phyloP scores from a whole-genome alignment of 495 filamentous ascomycete genomes.

The Xylaria nigripes region DNA sequence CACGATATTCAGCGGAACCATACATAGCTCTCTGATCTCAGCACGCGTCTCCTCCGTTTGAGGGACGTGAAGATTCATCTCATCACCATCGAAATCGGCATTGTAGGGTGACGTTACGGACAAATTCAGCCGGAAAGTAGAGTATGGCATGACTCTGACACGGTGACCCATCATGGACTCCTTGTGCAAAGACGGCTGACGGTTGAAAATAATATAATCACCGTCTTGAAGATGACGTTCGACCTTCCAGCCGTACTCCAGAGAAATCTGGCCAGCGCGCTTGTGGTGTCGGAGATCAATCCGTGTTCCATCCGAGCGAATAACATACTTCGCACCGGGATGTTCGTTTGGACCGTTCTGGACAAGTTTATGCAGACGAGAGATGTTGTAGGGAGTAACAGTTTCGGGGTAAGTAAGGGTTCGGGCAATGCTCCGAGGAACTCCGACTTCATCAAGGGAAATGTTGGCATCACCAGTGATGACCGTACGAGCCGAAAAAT shows the following conservation, averaged over 20 bases:
- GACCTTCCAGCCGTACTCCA: constrained; percentile 97
- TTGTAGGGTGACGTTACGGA: constrained; percentile 99
- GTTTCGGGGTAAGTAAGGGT: constrained; percentile 94
- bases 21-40: constrained; percentile 84
- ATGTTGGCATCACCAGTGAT: constrained; percentile 97
- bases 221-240: constrained; percentile 92
- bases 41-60: constrained; percentile 94
- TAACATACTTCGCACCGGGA: constrained; percentile 91
- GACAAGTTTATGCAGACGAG: constrained; percentile 77
- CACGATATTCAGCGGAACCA: constrained; percentile 95
- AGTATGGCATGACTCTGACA: constrained; percentile 96
- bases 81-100: constrained; percentile 98
- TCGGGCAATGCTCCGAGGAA: constrained; percentile 78
- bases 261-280: constrained; percentile 66
- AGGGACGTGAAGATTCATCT: constrained; percentile 99
- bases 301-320: constrained; percentile 81
- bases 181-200: constrained; percentile 96
- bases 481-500: constrained; percentile 98
- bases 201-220: constrained; percentile 98
- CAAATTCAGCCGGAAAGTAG: constrained; percentile 92
- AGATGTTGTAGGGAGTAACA: constrained; percentile 96
- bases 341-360: constrained; percentile 90
- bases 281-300: constrained; percentile 92
- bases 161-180: constrained; percentile 99
- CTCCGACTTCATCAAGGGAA: constrained; percentile 92